Conservation (phyloP, 768 basidiomycete species). For the Rhodotorula diobovata region DNA sequence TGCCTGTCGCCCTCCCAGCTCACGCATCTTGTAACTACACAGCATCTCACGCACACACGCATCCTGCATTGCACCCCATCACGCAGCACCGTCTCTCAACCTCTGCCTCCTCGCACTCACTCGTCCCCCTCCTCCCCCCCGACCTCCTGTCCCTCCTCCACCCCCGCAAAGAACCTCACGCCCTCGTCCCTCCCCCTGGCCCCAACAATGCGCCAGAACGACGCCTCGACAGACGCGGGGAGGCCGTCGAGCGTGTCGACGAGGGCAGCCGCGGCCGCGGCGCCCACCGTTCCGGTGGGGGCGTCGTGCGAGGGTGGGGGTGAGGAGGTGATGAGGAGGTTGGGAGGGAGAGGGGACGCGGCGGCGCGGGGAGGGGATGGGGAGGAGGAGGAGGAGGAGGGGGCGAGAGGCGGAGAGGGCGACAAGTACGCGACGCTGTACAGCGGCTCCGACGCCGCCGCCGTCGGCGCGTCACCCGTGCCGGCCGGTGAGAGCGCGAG, state of each 20-base stretch:
- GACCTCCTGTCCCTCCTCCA: background rate
- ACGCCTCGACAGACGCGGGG: background rate
- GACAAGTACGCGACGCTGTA: conserved; percentile 12
- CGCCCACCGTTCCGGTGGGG: background rate
- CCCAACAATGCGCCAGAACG: conserved; percentile 36
- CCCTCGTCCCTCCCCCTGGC: conserved; percentile 29
- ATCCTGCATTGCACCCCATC: no score
- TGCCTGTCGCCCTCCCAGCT: no score
- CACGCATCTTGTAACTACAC: no score
- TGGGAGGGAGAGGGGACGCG: conserved; percentile 5
- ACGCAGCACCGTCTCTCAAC: no score
- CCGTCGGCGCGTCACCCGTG: background rate
- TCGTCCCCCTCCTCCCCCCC: background rate
- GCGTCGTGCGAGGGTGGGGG: background rate
- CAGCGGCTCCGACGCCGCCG: background rate
- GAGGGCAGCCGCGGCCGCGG: background rate
- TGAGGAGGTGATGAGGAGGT: conserved; percentile 18
- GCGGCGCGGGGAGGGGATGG: background rate
- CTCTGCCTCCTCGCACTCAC: no score
- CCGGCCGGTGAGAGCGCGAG: background rate
- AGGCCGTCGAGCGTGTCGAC: conserved; percentile 19
- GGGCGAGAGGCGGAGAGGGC: background rate
- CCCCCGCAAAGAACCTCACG: conserved; percentile 30
- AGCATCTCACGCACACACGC: no score
- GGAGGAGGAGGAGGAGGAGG: background rate